A percentile compares a stretch with the other conserved stretches of the same genome.
Conservation (phyloP, 1,284 basidiomycete genomes). For the Rhodotorula sp. region DNA sequence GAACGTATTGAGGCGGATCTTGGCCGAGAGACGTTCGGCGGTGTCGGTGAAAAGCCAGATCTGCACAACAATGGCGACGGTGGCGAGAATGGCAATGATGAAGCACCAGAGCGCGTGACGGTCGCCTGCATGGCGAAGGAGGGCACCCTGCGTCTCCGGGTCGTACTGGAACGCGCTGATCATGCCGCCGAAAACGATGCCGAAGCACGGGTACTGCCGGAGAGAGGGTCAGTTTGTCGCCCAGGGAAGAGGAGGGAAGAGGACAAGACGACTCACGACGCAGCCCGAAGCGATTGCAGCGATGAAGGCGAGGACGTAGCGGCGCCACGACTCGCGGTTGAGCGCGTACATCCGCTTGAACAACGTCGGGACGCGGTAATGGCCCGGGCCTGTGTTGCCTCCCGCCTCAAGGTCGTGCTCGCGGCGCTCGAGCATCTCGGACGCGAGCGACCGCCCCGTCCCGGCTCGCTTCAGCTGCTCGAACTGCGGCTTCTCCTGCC, state of each 20-base stretch:
- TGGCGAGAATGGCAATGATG: conserved; percentile 57
- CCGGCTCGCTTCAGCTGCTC: conserved; percentile 38
- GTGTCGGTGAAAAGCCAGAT: conserved; percentile 28
- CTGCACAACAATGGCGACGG: conserved; percentile 48
- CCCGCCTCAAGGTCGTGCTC: conserved; percentile 32
- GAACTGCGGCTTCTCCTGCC: conserved; percentile 40
- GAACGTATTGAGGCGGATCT: conserved; percentile 48
- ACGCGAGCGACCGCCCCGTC: conserved; percentile 41
- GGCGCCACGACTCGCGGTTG: conserved; percentile 50
- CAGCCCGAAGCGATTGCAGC: conserved; percentile 59
- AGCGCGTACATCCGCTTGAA: conserved; percentile 46
- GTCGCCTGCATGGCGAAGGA: conserved; percentile 48
- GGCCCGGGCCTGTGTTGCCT: not conserved
- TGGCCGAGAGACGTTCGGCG: conserved; percentile 46
- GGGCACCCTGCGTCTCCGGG: not conserved
- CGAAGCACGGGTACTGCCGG: conserved; percentile 72
- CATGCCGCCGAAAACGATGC: conserved; percentile 49
- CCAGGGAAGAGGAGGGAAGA: too few relatives aligned
- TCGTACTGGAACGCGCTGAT: conserved; percentile 12
- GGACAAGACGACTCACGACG: conserved; percentile 53
- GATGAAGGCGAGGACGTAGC: conserved; percentile 50
- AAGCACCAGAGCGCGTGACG: conserved; percentile 73
- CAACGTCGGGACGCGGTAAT: conserved; percentile 31
- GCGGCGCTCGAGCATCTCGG: conserved; percentile 26
- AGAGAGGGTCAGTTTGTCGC: not conserved